Evolutionary conservation across 208 protist genomes (phyloP).

Genomic region (Crithidia acanthocephali): DNA sequence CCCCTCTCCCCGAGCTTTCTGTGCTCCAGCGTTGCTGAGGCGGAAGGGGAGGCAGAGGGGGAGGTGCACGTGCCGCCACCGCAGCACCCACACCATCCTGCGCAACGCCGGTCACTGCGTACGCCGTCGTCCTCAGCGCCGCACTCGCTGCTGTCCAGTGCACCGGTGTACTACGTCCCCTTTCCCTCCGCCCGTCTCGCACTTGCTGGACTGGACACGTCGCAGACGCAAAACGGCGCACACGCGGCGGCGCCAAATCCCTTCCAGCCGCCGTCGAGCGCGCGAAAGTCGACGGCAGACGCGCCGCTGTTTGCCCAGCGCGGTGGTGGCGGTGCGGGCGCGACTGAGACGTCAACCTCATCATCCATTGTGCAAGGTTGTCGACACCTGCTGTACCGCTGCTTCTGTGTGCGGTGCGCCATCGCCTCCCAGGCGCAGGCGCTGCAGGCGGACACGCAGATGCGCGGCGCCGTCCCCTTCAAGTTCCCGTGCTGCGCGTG

Average conservation of each 20-base stretch:
- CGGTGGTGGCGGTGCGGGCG: neutral
- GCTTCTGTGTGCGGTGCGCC: conserved; percentile 72
- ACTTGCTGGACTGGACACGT: neutral
- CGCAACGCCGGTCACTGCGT: too few relatives aligned
- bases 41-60: too few relatives aligned
- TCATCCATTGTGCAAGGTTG: conserved; percentile 2
- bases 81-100: too few relatives aligned
- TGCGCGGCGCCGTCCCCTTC: conserved; percentile 29
- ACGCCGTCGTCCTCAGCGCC: neutral
- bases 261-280: neutral
- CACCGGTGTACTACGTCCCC: conserved; percentile 26
- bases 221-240: neutral
- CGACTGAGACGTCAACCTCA: neutral
- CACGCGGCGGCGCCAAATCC: neutral
- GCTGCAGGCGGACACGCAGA: conserved; percentile 52
- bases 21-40: neutral
- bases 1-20: conserved; percentile 8
- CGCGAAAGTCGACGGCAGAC: neutral
- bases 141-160: neutral
- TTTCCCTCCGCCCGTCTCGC: neutral
- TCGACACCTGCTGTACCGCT: conserved; percentile 44
- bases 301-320: neutral
- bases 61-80: too few relatives aligned
- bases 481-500: conserved; percentile 47
- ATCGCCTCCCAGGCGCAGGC: conserved; percentile 59